A percentile compares a stretch with the other conserved stretches of the same genome.
These are phyloP conservation scores for Penicillium odoratum DNA, from an alignment of 495 filamentous ascomycete genomes.

Conservation along the genomic window DNA sequence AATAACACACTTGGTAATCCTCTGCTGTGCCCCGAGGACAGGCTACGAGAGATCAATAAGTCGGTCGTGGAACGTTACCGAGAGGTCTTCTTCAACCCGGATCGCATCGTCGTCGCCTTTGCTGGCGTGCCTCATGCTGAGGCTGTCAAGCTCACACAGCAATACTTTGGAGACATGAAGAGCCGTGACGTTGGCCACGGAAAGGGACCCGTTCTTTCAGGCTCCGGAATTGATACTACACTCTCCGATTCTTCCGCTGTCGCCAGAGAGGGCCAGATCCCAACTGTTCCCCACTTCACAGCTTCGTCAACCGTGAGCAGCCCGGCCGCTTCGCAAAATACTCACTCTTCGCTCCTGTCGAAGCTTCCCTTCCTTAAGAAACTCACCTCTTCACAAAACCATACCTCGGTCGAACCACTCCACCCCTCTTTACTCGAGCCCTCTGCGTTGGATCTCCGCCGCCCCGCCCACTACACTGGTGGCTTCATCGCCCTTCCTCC, in stretches of 20 bases:
- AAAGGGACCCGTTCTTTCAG: conserved; percentile 55
- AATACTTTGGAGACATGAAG: conserved; percentile 91
- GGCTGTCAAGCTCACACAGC: conserved; percentile 75
- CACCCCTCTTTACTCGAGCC: conserved; percentile 45
- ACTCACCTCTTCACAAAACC: conserved; percentile 62
- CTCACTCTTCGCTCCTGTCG: conserved; percentile 62
- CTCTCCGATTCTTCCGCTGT: conserved; percentile 49
- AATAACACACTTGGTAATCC: conserved; percentile 95
- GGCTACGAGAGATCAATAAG: conserved; percentile 73
- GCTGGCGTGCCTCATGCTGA: conserved; percentile 83
- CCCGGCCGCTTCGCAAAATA: conserved; percentile 40
- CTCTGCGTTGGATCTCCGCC: conserved; percentile 54
- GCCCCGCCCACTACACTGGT: conserved; percentile 86
- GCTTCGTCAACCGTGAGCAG: conserved; percentile 41
- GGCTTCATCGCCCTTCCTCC: conserved; percentile 84
- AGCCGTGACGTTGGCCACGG: conserved; percentile 24
- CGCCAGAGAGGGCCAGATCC: conserved; percentile 39
- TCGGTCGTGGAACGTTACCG: conserved; percentile 76
- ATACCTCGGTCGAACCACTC: conserved; percentile 55
- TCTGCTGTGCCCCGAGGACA: conserved; percentile 83
- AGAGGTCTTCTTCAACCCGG: conserved; percentile 79
- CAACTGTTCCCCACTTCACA: conserved; percentile 42
- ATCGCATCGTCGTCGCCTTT: conserved; percentile 91
- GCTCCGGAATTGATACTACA: conserved; percentile 55
- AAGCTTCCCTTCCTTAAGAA: conserved; percentile 95